A percentile compares a stretch with the other conserved stretches of the same genome.
Evolutionary conservation across 1,284 basidiomycete species (phyloP).

Genomic region (Psilocybe mexicana): DNA sequence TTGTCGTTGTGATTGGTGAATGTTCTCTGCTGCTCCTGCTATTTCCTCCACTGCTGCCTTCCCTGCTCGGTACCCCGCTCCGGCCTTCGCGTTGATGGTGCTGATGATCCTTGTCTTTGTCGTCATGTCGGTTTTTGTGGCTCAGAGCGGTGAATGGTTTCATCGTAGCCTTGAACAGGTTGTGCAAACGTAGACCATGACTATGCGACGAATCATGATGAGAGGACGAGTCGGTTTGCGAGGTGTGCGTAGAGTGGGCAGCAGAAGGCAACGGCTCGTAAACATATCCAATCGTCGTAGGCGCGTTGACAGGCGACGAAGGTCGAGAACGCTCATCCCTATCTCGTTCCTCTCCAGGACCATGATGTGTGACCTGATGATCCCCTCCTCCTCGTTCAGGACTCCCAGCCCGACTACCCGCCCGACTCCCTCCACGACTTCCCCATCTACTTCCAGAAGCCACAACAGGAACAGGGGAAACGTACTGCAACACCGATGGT

Average conservation of each 20-base stretch:
- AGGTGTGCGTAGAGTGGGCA: background rate
- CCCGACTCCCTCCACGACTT: slow-evolving; percentile 37
- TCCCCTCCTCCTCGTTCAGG: slow-evolving; percentile 31
- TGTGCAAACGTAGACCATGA: slow-evolving; percentile 42
- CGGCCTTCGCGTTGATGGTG: slow-evolving; percentile 3
- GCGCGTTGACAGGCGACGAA: slow-evolving; percentile 7
- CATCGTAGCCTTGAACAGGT: slow-evolving; percentile 60
- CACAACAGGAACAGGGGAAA: slow-evolving; percentile 14
- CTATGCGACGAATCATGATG: slow-evolving; percentile 34
- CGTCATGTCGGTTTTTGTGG: slow-evolving; percentile 11
- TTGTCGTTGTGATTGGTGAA: slow-evolving; percentile 12
- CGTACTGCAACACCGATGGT: slow-evolving; percentile 16
- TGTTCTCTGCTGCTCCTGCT: slow-evolving; percentile 2
- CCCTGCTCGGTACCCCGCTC: background rate
- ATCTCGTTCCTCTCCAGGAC: background rate
- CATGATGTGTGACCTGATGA: background rate
- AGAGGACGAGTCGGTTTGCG: background rate
- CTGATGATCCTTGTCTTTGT: slow-evolving; percentile 9
- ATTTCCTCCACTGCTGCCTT: background rate
- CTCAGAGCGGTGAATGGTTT: slow-evolving; percentile 48
- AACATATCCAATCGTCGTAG: slow-evolving; percentile 14
- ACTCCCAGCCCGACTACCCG: slow-evolving; percentile 31
- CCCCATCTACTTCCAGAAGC: slow-evolving; percentile 24
- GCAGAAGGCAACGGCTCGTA: slow-evolving; percentile 17
- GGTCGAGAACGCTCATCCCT: background rate